Evolutionary conservation across 2,329 filamentous ascomycete genomes (phyloP), one percentile per base, ranked within the genome.

Genomic region (Geosmithia flava): DNA sequence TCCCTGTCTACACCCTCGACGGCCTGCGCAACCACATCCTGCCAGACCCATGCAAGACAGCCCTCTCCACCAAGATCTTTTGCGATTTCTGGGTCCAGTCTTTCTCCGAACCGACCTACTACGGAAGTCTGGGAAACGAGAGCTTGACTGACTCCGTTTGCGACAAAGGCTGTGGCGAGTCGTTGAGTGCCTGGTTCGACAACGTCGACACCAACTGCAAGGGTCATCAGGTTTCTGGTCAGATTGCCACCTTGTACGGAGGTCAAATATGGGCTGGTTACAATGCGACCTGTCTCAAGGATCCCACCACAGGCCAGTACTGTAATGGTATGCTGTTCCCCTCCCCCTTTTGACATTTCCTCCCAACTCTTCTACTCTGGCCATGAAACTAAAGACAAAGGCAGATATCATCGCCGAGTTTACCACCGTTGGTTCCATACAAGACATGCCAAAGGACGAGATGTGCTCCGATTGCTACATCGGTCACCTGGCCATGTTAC

Each of bases 391-490:
- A 30, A 30, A 7, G 29, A 30, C 7, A 30, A 8, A 20, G 16
- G 20, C 40, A 49, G 50, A 46, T 23, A 47, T 51, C 40, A 49
- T 49, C 29, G 44, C 41, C n/a, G 41, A 42, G 11, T 47, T 42
- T 2, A 8, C 41, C 1, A 19, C 20, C 3, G 41, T 40, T 11
- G 42, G 44, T 16, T 15, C 33, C 15, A 15, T 49, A 3, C 29
- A 49, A 19, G 42, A 48, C n/a, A 52, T 52, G 46, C 48, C 50
- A 3, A 11, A 47, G 11, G 27, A 27, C 16, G 45, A 55, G 39
- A 43, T 54, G 11, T 55, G 52, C 51, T 55, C 53, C 1, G 44
- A 44, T 45, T 55, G 53, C 51, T 53, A 44, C 37, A 20, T 48
- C 2, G 19, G 13, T 20, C 43, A 42, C 27, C 50, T 54, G 5